Conservation (phyloP, 257 asterid genomes). For the Sherardia arvensis region DNA sequence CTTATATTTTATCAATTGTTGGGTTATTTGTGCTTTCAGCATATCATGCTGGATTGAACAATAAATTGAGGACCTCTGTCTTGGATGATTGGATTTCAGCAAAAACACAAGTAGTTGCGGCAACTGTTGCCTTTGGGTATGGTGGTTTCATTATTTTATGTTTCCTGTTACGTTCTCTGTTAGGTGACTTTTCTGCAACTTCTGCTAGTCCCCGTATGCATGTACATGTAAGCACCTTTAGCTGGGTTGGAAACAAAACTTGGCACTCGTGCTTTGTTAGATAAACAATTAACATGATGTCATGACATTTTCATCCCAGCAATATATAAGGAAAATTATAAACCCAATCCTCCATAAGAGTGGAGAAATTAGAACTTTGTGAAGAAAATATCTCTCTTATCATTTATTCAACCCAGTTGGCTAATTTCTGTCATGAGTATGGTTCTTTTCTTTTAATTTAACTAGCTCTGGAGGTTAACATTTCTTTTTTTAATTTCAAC, state of each 20-base stretch:
- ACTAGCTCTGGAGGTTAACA: slow-evolving; percentile 1
- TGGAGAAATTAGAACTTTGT: background rate
- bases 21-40: slow-evolving; percentile 36
- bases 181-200: background rate
- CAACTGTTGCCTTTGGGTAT: slow-evolving; percentile 98
- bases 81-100: slow-evolving; percentile 89
- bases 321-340: no score
- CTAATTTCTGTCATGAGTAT: background rate
- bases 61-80: slow-evolving; percentile 69
- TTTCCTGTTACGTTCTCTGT: background rate
- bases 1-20: slow-evolving; percentile 10
- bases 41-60: slow-evolving; percentile 91
- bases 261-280: background rate
- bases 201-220: background rate
- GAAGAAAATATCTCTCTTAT: background rate
- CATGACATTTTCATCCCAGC: background rate
- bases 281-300: background rate
- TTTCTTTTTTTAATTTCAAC: slow-evolving; percentile 16
- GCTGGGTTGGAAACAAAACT: background rate
- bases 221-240: background rate
- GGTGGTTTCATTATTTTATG: slow-evolving; percentile 12
- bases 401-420: background rate
- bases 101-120: slow-evolving; percentile 85
- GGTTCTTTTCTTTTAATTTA: background rate
- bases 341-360: background rate